These are phyloP conservation scores for Melastoma candidum DNA, from an alignment of 441 rosid genomes.

Conservation along the genomic window DNA sequence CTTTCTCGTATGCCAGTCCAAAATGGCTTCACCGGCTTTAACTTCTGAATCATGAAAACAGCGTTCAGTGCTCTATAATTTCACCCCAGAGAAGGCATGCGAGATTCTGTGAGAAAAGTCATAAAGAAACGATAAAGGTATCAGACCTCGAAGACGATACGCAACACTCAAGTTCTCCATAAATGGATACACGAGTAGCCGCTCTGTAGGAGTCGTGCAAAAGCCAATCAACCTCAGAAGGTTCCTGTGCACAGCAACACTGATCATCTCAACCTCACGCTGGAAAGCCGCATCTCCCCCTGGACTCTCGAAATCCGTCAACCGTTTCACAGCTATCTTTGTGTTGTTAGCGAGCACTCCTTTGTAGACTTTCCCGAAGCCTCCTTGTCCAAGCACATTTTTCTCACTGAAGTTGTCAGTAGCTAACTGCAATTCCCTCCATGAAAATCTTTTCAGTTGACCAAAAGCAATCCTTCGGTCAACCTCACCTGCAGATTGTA, in stretches of 20 bases:
- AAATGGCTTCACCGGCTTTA: conserved; percentile 59
- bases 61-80: neutral
- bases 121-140: neutral
- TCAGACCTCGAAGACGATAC: conserved; percentile 65
- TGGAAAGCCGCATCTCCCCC: conserved; percentile 91
- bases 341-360: conserved; percentile 74
- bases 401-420: conserved; percentile 78
- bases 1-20: conserved; percentile 74
- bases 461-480: conserved; percentile 94
- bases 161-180: conserved; percentile 95
- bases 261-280: conserved; percentile 91
- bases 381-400: conserved; percentile 92
- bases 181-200: conserved; percentile 86
- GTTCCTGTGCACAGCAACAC: conserved; percentile 90
- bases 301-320: conserved; percentile 85
- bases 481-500: conserved; percentile 55
- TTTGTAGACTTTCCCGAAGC: conserved; percentile 91
- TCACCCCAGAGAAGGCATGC: neutral
- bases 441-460: conserved; percentile 79
- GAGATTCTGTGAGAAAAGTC: neutral
- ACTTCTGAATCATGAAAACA: conserved; percentile 34
- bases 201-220: conserved; percentile 85
- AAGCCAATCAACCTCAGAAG: conserved; percentile 79
- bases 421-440: conserved; percentile 90
- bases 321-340: conserved; percentile 76